These are phyloP conservation scores for Podospora pseudocomata DNA, from an alignment of 495 filamentous ascomycete genomes.

Conservation along the genomic window DNA sequence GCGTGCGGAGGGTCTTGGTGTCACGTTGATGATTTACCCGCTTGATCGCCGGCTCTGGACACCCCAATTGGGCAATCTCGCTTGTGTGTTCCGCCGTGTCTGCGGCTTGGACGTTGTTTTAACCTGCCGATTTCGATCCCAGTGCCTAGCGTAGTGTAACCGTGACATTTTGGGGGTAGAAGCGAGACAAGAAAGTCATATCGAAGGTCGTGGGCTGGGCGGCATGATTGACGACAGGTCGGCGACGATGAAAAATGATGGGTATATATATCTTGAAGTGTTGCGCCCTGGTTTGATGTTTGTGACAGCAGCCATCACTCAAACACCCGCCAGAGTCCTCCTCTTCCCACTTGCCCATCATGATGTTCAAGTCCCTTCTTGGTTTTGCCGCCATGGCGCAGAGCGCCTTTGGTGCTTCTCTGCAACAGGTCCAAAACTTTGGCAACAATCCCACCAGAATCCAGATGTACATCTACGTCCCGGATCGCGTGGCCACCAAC, in stretches of 20 bases:
- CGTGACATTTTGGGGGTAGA: slow-evolving; percentile 6
- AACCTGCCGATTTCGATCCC: slow-evolving; percentile 13
- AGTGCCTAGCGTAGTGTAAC: slow-evolving; percentile 7
- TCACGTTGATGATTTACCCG: slow-evolving; percentile 1
- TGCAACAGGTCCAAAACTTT: slow-evolving; percentile 36
- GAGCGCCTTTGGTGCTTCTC: slow-evolving; percentile 29
- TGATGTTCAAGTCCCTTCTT: slow-evolving; percentile 20
- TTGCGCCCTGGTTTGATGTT: background rate
- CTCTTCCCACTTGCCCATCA: slow-evolving; percentile 7
- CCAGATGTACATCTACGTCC: slow-evolving; percentile 41
- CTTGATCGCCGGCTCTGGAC: background rate
- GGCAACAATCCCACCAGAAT: slow-evolving; percentile 38
- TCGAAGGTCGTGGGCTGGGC: background rate
- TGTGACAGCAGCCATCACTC: background rate
- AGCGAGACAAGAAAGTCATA: background rate
- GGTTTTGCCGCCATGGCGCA: slow-evolving; percentile 23
- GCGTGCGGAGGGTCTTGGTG: background rate
- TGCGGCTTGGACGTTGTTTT: background rate
- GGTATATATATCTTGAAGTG: background rate
- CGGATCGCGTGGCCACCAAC: slow-evolving; percentile 37
- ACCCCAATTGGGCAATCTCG: slow-evolving; percentile 5
- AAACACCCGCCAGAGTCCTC: background rate
- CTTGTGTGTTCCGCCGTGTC: background rate
- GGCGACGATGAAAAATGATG: background rate
- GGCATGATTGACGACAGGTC: background rate